Evolutionary conservation across 2,329 filamentous ascomycete genomes (phyloP).

Genomic region (Colletotrichum somersetense): DNA sequence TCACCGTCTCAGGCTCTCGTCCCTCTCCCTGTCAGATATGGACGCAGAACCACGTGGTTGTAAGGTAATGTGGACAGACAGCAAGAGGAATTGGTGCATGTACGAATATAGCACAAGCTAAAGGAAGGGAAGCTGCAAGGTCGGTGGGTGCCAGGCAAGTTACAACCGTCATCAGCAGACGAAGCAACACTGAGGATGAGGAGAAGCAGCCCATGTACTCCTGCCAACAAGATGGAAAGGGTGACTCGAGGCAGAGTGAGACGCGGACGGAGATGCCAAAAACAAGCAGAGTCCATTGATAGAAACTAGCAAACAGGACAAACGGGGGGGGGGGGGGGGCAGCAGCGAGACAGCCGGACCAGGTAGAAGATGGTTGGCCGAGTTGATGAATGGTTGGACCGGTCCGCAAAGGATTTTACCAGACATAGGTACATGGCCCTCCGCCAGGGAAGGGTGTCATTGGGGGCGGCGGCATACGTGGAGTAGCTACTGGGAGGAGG

Average conservation of each 20-base stretch:
- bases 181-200: background rate
- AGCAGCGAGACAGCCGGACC: background rate
- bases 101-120: background rate
- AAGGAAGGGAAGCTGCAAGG: slow-evolving; percentile 12
- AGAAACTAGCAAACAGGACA: background rate
- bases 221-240: background rate
- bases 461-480: slow-evolving; percentile 35
- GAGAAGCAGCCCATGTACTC: background rate
- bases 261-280: slow-evolving; percentile 4
- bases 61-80: slow-evolving; percentile 8
- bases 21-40: slow-evolving; percentile 14
- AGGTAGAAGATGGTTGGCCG: slow-evolving; percentile 13
- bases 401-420: slow-evolving; percentile 32
- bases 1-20: background rate
- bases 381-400: slow-evolving; percentile 17
- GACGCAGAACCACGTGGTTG: background rate
- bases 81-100: background rate
- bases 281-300: slow-evolving; percentile 5
- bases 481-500: background rate
- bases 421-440: background rate
- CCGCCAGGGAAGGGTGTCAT: slow-evolving; percentile 28
- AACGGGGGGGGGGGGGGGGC: background rate
- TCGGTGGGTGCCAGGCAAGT: slow-evolving; percentile 12
- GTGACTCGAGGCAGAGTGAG: background rate
- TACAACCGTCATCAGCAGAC: background rate